phyloP scores from a whole-genome alignment of 768 basidiomycete species.

The Cyathus striatus region DNA sequence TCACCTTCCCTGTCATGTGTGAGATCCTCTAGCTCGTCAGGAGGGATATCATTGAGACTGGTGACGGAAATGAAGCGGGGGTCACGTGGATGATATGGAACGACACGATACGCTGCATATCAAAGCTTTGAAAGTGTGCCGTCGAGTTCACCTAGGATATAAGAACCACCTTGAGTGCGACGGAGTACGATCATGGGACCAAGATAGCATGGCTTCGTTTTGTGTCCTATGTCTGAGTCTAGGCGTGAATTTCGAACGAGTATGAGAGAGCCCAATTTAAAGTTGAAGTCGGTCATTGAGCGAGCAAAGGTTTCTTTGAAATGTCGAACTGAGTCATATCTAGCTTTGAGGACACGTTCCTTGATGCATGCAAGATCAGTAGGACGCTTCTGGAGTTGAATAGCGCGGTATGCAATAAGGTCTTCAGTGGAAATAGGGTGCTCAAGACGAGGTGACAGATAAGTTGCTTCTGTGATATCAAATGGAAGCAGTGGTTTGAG shows the following conservation, averaged over 20 bases:
- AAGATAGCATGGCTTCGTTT: constrained; percentile 18
- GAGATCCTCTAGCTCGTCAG: no score
- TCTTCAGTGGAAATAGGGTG: no score
- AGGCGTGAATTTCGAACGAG: constrained; percentile 16
- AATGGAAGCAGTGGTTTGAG: no score
- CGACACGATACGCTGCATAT: no score
- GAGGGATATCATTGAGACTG: no score
- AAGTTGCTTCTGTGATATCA: constrained; percentile 23
- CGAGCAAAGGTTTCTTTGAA: constrained; percentile 2
- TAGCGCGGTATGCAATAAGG: constrained; percentile 1
- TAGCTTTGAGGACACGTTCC: not conserved
- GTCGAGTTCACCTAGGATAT: no score
- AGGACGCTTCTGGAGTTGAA: not conserved
- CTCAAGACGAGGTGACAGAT: constrained; percentile 7
- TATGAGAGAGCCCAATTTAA: constrained; percentile 10
- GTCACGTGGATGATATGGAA: no score
- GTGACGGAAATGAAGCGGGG: no score
- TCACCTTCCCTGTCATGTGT: no score
- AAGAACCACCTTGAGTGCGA: constrained; percentile 2
- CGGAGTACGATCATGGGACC: constrained; percentile 12
- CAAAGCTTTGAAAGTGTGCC: no score
- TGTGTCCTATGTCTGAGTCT: constrained; percentile 13
- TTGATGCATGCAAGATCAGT: not conserved
- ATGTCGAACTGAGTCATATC: not conserved
- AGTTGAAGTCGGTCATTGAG: constrained; percentile 8